Evolutionary conservation across 2,329 filamentous ascomycete genomes (phyloP).

Genomic region (Sphaerulina musiva): DNA sequence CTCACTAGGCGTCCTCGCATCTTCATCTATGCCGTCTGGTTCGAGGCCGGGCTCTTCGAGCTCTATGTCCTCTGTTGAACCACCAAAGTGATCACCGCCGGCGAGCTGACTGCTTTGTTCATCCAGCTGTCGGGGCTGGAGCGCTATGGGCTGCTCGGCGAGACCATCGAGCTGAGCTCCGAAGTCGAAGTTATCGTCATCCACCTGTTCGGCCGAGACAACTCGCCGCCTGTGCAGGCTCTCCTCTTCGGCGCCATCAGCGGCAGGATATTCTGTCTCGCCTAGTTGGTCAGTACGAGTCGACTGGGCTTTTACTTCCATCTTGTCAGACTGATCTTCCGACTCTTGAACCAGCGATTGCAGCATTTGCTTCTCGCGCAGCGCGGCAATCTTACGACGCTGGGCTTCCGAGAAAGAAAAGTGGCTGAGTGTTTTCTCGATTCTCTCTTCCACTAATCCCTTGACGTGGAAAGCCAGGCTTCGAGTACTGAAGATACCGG

Average conservation of each 20-base stretch:
- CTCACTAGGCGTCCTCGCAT: not conserved
- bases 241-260: slow-evolving; percentile 5
- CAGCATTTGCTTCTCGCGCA: slow-evolving; percentile 27
- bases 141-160: slow-evolving; percentile 1
- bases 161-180: slow-evolving; percentile 9
- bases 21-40: slow-evolving; percentile 4
- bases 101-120: slow-evolving; percentile 21
- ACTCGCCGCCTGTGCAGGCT: slow-evolving; percentile 11
- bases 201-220: not conserved
- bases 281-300: not conserved
- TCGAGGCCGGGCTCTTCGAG: slow-evolving; percentile 21
- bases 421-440: slow-evolving; percentile 56
- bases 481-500: slow-evolving; percentile 70
- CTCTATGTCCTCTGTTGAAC: slow-evolving; percentile 22
- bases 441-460: slow-evolving; percentile 65
- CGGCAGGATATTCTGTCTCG: not conserved
- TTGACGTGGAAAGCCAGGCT: slow-evolving; percentile 74
- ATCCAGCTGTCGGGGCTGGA: not conserved
- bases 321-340: slow-evolving; percentile 28
- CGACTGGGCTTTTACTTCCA: not conserved
- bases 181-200: slow-evolving; percentile 1
- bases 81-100: slow-evolving; percentile 28
- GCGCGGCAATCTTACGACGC: slow-evolving; percentile 25
- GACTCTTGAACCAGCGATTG: slow-evolving; percentile 9
- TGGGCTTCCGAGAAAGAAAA: slow-evolving; percentile 43